These are phyloP conservation scores for Trichoderma gamsii DNA, from an alignment of 495 filamentous ascomycete species.

Conservation along the genomic window DNA sequence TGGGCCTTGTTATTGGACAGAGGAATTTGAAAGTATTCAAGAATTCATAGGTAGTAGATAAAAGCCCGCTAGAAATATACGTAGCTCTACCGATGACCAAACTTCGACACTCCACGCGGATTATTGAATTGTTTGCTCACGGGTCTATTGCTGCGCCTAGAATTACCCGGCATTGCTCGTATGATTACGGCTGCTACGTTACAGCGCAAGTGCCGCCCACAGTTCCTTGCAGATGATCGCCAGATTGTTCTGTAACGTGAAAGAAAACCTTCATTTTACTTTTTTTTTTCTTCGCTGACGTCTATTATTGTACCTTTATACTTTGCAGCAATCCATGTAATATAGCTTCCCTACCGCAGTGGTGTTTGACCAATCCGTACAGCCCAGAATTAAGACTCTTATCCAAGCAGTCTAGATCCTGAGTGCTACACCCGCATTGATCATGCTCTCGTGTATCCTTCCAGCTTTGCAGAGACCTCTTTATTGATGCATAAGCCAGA, in stretches of 20 bases:
- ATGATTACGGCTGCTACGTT: not conserved
- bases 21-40: no score
- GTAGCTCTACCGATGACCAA: no score
- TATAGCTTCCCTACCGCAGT: not conserved
- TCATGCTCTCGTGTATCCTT: not conserved
- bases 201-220: no score
- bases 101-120: no score
- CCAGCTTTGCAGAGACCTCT: not conserved
- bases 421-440: not conserved
- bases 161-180: not conserved
- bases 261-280: not conserved
- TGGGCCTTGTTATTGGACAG: no score
- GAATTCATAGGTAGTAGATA: no score
- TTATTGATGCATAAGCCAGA: not conserved
- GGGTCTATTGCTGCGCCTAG: no score
- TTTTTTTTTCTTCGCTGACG: not conserved
- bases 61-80: no score
- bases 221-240: not conserved
- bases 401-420: not conserved
- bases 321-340: conserved; percentile 5
- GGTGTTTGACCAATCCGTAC: not conserved
- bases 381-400: not conserved
- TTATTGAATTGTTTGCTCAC: no score
- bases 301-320: not conserved
- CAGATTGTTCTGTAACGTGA: not conserved